These are phyloP conservation scores for Amylocystis lapponica DNA, from an alignment of 768 basidiomycete genomes.

Conservation along the genomic window DNA sequence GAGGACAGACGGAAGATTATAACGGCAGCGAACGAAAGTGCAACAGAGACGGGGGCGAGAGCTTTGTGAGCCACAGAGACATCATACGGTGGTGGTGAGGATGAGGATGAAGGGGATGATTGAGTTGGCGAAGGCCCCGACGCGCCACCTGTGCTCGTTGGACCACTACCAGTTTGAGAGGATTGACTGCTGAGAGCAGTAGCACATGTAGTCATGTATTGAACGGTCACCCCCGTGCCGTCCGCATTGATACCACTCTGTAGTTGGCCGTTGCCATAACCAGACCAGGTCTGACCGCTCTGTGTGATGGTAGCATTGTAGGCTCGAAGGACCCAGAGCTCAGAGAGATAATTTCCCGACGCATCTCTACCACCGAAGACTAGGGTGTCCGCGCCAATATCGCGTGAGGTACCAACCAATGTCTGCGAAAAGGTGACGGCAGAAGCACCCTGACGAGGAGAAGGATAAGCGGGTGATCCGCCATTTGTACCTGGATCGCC, in stretches of 20 bases:
- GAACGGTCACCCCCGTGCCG: conserved; percentile 59
- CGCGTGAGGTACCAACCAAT: conserved; percentile 51
- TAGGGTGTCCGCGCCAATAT: conserved; percentile 56
- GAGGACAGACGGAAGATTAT: conserved; percentile 37
- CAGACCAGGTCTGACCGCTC: conserved; percentile 53
- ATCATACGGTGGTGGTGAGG: conserved; percentile 24
- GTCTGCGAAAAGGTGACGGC: conserved; percentile 48
- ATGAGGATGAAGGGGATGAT: conserved; percentile 1
- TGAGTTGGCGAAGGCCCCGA: not conserved
- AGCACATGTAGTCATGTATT: conserved; percentile 60
- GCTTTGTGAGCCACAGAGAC: conserved; percentile 43
- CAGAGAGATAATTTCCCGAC: conserved; percentile 60
- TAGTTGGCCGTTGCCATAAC: conserved; percentile 59
- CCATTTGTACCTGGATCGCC: conserved; percentile 56
- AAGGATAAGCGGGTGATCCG: conserved; percentile 47
- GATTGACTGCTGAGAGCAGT: conserved; percentile 22
- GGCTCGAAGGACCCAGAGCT: conserved; percentile 74
- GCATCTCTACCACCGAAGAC: conserved; percentile 75
- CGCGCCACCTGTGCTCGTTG: conserved; percentile 1
- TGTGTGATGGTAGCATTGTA: conserved; percentile 58
- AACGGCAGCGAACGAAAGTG: conserved; percentile 36
- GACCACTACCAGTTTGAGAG: conserved; percentile 3
- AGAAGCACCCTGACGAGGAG: conserved; percentile 66
- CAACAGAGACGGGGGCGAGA: conserved; percentile 43
- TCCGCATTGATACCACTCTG: conserved; percentile 57